Evolutionary conservation across 2,329 filamentous ascomycete genomes (phyloP).

Genomic region (Calycina marina): DNA sequence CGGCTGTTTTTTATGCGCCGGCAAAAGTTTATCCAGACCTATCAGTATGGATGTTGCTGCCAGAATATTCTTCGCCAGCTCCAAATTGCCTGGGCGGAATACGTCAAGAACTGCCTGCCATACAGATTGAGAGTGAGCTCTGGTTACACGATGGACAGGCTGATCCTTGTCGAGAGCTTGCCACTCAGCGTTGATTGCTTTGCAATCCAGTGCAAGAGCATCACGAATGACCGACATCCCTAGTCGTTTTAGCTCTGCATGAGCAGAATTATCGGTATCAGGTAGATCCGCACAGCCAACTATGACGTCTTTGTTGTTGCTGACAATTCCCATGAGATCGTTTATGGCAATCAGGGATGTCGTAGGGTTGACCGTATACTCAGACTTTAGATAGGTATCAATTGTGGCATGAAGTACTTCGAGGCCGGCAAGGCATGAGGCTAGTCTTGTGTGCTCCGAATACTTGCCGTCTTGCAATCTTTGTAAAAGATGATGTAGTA

Average conservation of each 20-base stretch:
- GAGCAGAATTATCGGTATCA: conserved; percentile 26
- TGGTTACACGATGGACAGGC: conserved; percentile 50
- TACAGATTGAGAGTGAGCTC: conserved; percentile 56
- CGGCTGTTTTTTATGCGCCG: conserved; percentile 19
- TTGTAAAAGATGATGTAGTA: conserved; percentile 61
- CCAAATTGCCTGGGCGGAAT: conserved; percentile 50
- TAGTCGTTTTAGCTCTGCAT: conserved; percentile 36
- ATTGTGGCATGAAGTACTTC: conserved; percentile 42
- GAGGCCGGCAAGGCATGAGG: conserved; percentile 51
- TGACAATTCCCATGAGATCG: conserved; percentile 48
- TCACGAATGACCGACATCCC: conserved; percentile 51
- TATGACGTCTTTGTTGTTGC: conserved; percentile 47
- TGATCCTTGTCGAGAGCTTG: conserved; percentile 45
- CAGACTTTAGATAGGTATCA: conserved; percentile 36
- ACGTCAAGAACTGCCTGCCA: conserved; percentile 65
- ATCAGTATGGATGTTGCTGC: conserved; percentile 44
- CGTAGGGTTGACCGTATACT: conserved; percentile 32
- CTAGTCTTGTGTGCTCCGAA: conserved; percentile 40
- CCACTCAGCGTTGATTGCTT: conserved; percentile 54
- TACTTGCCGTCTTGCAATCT: conserved; percentile 41
- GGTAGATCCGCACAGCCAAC: conserved; percentile 35
- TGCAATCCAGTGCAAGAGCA: conserved; percentile 55
- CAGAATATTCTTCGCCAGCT: conserved; percentile 61
- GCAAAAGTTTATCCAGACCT: conserved; percentile 55
- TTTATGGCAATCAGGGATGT: conserved; percentile 48